Conservation (phyloP, 2,329 filamentous ascomycete species). For the Periglandula ipomoeae region DNA sequence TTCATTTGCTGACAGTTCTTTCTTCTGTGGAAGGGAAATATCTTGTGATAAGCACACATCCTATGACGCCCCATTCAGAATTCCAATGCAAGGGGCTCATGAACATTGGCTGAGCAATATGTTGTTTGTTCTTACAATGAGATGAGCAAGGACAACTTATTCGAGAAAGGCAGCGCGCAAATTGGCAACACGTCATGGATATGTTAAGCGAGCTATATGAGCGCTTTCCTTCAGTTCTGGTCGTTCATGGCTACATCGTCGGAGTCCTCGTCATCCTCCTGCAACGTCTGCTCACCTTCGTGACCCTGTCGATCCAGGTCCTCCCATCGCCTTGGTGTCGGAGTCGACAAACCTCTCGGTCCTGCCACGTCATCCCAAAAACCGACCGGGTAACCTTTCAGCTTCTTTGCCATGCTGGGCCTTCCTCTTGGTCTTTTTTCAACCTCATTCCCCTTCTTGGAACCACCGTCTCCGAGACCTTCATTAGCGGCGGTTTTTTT, state of each 20-base stretch:
- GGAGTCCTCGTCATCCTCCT: background rate
- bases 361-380: slow-evolving; percentile 12
- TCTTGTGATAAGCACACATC: no score
- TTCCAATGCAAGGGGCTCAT: no score
- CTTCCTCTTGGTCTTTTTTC: slow-evolving; percentile 2
- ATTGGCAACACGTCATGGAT: no score
- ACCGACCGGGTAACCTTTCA: slow-evolving; percentile 12
- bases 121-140: no score
- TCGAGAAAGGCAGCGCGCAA: no score
- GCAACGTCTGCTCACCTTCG: background rate
- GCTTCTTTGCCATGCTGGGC: background rate
- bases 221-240: no score
- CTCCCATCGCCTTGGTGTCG: slow-evolving; percentile 26
- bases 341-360: slow-evolving; percentile 19
- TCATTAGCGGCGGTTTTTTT: slow-evolving; percentile 8
- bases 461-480: background rate
- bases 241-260: background rate
- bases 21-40: no score
- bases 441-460: slow-evolving; percentile 10
- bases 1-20: no score
- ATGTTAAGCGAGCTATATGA: no score
- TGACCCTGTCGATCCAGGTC: slow-evolving; percentile 14
- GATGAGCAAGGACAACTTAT: no score
- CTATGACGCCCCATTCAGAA: no score
- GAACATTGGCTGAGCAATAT: no score